Evolutionary conservation across 768 basidiomycete genomes (phyloP), one percentile per base, ranked within the genome.

Genomic region (Tricholoma matsutake): DNA sequence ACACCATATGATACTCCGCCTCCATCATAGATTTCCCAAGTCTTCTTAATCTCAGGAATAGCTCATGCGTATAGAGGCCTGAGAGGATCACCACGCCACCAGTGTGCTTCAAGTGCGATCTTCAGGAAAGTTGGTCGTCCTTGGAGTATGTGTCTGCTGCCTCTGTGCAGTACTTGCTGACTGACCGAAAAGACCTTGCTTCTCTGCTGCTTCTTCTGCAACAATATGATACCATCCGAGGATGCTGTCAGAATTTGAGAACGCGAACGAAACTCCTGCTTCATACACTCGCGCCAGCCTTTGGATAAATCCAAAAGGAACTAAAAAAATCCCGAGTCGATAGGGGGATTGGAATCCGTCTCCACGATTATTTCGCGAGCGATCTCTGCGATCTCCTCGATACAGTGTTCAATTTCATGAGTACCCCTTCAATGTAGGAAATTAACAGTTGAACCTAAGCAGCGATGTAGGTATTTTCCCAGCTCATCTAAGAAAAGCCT

Each of bases 101-200:
- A 76, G 41, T 69, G 65, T 7, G 71, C 71, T 55, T 77, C 76
- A 29, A 78, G 67, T 10, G 73, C 68, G 29, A 74, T 61, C 58
- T 70, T 71, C 43, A 76, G 66, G 52, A 64, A 74, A 65, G 59
- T 67, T 80, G 76, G 45, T 81, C 79, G 61, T 82, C 80, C 18
- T 69, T 65, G 14, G 75, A 76, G 53, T 67, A 74, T 34, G 56
- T 52, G 6, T 57, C 63, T 6, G 74, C 74, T 18, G 77, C 74
- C 47, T 72, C 54, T 13, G 69, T 64, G 63, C 78, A 79, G 58
- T 64, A 68, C 29, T 68, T 22, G 68, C 66, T 11, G 75, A 68
- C 35, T 64, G 54, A n/a, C 45, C 59, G 32, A 67, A 71, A 34
- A 72, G 61, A 1, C 57, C 29, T 29, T 51, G 43, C 20, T 57